A percentile compares a stretch with the other conserved stretches of the same genome.
Evolutionary conservation across 495 filamentous ascomycete species (phyloP).

Genomic region (Lophiotrema nucula): DNA sequence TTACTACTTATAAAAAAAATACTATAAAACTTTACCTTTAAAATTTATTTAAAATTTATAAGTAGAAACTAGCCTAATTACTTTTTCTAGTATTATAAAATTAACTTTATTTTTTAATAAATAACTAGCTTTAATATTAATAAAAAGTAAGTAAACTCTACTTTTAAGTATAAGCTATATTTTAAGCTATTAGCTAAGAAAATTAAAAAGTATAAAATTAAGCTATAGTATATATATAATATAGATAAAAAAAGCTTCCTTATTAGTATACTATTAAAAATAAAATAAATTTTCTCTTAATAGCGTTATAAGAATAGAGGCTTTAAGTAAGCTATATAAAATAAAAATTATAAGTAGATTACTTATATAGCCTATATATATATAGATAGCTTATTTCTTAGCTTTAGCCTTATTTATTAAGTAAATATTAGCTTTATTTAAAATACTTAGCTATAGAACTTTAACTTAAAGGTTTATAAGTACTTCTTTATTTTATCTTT

Average conservation of each 20-base stretch:
- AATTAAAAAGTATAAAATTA: conserved; percentile 1
- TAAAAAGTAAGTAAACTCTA: neutral
- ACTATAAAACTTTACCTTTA: neutral
- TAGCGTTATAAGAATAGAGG: neutral
- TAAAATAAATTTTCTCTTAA: neutral
- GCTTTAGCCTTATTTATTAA: conserved; percentile 2
- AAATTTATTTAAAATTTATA: neutral
- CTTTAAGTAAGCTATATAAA: neutral
- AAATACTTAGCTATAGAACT: neutral
- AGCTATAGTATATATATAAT: conserved; percentile 7
- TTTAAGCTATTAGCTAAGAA: neutral
- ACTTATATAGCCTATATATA: conserved; percentile 1
- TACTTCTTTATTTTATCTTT: neutral
- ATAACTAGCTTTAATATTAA: neutral
- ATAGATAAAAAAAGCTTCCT: conserved; percentile 12
- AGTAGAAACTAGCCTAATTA: neutral
- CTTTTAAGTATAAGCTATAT: conserved; percentile 3
- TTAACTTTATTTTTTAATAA: neutral
- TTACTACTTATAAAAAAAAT: neutral
- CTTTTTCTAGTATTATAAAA: neutral
- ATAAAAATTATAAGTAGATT: conserved; percentile 2
- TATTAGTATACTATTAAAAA: neutral
- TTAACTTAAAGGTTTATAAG: neutral
- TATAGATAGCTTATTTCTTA: neutral
- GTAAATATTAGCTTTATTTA: neutral